Evolutionary conservation across 768 basidiomycete species (phyloP), one percentile per base, ranked within the genome.

Genomic region (Collybia mongolica): DNA sequence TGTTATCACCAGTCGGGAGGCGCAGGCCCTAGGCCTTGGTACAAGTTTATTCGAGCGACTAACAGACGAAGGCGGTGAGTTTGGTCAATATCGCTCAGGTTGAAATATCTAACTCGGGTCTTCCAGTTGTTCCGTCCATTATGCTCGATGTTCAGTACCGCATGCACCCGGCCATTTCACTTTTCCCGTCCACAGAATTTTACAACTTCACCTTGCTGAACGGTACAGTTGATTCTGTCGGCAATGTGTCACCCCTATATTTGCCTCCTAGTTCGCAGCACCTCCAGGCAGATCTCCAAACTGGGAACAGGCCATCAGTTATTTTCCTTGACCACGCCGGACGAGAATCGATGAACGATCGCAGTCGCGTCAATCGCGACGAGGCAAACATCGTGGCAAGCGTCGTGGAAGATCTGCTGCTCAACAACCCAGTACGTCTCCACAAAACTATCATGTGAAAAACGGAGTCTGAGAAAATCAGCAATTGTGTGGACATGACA

Each of bases 61-160:
- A 47, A 88, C 88, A n/a, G 80, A 87, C 60, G 88, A 92, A 76
- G 77, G 82, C 44, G 72, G 93, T 93, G 56, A 54, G 86, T 75
- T n/a, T 14, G n/a, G 49, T 49, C 35, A 8, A 12, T 44, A 44
- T 48, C 19, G 18, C 28, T 40, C n/a, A 40, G 26, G 22, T 36
- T 48, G 53, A 24, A 24, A 49, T 6, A 36, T 19, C 29, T 49
- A 17, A 46, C 15, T 26, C 49, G 40, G n/a, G 9, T 46, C 37
- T 18, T 53, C 43, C 44, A 92, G 90, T 77, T 39, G 81, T 91
- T n/a, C 92, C 93, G 8, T 87, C 90, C 4, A 81, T 94, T 54
- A 94, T 95, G 88, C 81, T 98, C 50, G 88, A 96, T 61, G 79
- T 83, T n/a, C 94, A 98, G 68, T 98, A 97, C 60, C 85, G 94